Evolutionary conservation across 768 basidiomycete genomes (phyloP).

Genomic region (Trametes cubensis): DNA sequence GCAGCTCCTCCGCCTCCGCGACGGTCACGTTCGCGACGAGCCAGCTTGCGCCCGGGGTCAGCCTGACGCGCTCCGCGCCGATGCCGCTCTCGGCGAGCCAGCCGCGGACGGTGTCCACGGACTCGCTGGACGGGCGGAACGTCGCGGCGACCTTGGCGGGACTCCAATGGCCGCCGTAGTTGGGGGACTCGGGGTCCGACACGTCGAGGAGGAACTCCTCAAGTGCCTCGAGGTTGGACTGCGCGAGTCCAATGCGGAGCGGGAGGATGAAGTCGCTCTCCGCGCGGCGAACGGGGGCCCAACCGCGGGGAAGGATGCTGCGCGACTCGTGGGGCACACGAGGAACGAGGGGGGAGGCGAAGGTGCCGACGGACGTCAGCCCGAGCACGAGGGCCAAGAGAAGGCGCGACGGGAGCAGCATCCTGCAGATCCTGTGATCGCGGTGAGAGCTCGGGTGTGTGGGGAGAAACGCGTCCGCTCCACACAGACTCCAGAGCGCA

Average conservation of each 20-base stretch:
- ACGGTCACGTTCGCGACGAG: constrained; percentile 45
- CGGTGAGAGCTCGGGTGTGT: background rate
- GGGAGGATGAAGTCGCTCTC: constrained; percentile 43
- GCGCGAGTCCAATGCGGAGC: constrained; percentile 52
- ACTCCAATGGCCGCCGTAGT: constrained; percentile 54
- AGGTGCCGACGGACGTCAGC: constrained; percentile 1
- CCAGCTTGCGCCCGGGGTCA: constrained; percentile 49
- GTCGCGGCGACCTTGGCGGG: constrained; percentile 46
- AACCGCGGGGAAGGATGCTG: constrained; percentile 35
- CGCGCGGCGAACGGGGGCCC: constrained; percentile 43
- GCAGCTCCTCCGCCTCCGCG: constrained; percentile 47
- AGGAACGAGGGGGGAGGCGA: constrained; percentile 2
- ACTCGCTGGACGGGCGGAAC: constrained; percentile 48
- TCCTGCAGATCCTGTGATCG: constrained; percentile 2
- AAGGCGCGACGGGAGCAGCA: constrained; percentile 13
- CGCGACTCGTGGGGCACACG: constrained; percentile 19
- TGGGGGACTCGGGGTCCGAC: constrained; percentile 52
- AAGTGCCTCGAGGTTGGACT: constrained; percentile 48
- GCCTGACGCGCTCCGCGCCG: constrained; percentile 38
- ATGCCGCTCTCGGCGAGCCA: constrained; percentile 51
- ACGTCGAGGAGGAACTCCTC: constrained; percentile 50
- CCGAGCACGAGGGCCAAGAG: constrained; percentile 17
- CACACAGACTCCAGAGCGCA: background rate
- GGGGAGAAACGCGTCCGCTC: constrained; percentile 5
- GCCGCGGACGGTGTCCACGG: constrained; percentile 43